Evolutionary conservation across 768 basidiomycete species (phyloP).

Genomic region (Amanita fuliginea): DNA sequence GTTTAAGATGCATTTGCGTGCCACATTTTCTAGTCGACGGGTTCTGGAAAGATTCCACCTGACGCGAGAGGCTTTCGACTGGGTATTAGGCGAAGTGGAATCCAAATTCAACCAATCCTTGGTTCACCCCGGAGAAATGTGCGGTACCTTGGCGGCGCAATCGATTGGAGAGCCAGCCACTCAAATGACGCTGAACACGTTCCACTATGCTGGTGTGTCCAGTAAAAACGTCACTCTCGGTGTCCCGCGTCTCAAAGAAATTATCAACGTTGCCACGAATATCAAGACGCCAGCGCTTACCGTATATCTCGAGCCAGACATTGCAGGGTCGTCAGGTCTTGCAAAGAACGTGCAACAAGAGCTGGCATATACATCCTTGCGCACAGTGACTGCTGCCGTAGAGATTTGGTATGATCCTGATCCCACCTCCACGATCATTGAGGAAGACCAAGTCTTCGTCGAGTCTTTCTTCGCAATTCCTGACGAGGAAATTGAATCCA

Average conservation of each 20-base stretch:
- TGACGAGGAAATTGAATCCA: slow-evolving; percentile 89
- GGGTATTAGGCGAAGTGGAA: slow-evolving; percentile 95
- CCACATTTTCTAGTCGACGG: slow-evolving; percentile 76
- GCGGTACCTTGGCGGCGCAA: slow-evolving; percentile 94
- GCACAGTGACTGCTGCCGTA: slow-evolving; percentile 88
- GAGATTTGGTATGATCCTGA: slow-evolving; percentile 99
- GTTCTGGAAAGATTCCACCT: slow-evolving; percentile 85
- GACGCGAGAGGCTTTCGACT: slow-evolving; percentile 91
- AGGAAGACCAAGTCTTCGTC: slow-evolving; percentile 92
- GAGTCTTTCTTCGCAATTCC: slow-evolving; percentile 99
- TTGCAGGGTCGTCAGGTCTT: slow-evolving; percentile 43
- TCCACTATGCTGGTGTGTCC: slow-evolving; percentile 99
- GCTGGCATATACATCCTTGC: slow-evolving; percentile 85
- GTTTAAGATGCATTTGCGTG: slow-evolving; percentile 89
- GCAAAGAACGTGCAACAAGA: slow-evolving; percentile 92
- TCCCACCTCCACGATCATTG: slow-evolving; percentile 85
- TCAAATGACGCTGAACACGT: slow-evolving; percentile 99
- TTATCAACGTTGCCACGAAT: slow-evolving; percentile 97
- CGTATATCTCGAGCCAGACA: slow-evolving; percentile 73
- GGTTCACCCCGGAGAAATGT: slow-evolving; percentile 97
- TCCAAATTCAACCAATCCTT: slow-evolving; percentile 91
- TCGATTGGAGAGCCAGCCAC: slow-evolving; percentile 99
- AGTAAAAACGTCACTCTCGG: slow-evolving; percentile 99
- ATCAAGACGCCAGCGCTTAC: slow-evolving; percentile 98
- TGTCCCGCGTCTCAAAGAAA: slow-evolving; percentile 98